Evolutionary conservation across 73 alveolate species (phyloP), one percentile per base, ranked within the genome.

Genomic region (Symbiodinium natans): DNA sequence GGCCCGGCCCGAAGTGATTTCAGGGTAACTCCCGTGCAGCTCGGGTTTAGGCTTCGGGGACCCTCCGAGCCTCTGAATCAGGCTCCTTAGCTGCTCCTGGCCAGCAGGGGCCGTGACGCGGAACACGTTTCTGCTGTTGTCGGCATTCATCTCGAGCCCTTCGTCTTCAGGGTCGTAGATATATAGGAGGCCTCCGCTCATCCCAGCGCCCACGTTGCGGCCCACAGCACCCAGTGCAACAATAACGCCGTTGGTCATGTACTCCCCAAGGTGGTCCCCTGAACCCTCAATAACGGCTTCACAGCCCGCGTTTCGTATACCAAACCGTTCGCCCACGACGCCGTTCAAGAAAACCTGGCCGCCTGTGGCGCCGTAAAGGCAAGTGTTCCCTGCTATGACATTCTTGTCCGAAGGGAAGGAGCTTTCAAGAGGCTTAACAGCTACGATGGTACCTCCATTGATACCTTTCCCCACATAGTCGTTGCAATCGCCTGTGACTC

Each of bases 351-450:
- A 95, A 54, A 95, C 99, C 92, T 92, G 39, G 31, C 99, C 99
- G 38, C 99, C 99, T 21, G 99, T 95, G 92, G 99, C 99, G n/a
- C 99, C 99, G 31, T 95, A 95, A 56, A 95, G 99, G 92, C 98
- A 92, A 43, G 98, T 92, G 92, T 92, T 92, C 43, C 98, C 97
- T 0, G 97, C 97, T 17, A 90, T 90, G 82, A 90, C 97, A 43
- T 90, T 90, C 89, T 90, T 80, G 89, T 90, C 80, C 19, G 97
- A 68, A 0, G 59, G 21, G 77, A 90, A 90, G 88, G 82, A 54
- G 77, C 97, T 90, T 6, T 41, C 77, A 15, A 19, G 31, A 5
- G 88, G 97, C 40, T 82, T 59, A 17, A 42, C 41, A 10, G 97
- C 97, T 41, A 90, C 86, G 48, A 90, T 73, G 38, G 56, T 33